Evolutionary conservation across 164 flowering plant genomes (phyloP), one percentile per base, ranked within the genome.

Genomic region (Litsea cubeba): DNA sequence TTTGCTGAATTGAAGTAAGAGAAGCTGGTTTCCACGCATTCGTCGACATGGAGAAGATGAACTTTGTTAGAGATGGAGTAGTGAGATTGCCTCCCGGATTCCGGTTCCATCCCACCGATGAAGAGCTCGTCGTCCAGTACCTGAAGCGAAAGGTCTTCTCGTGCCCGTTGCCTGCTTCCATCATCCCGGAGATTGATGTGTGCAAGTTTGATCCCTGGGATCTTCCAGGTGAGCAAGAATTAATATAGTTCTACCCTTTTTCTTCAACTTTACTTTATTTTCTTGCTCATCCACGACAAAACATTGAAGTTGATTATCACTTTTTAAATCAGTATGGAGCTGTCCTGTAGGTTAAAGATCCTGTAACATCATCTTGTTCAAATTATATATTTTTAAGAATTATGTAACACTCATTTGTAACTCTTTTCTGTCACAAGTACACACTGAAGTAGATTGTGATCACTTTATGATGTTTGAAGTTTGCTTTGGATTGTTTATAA

Each of bases 101-200:
- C 66, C 76, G 93, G 18, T 91, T 93, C 78, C 89, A 90, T 70
- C 97, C 97, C 0, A 91, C 95, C 0, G 97, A 93, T 50, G 94
- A 93, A 77, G 97, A 93, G 76, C 88, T 93, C 46, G 84, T 90
- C 0, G 79, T 88, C 72, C 88, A 86, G 75, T 93, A 91, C 81
- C 75, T 91, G 69, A 84, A 80, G 62, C 72, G 90, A 51, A 93
- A 89, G 80, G 81, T 82, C 20, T 83, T 86, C 30, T 84, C 88
- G 0, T 79, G 66, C 68, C 92, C 96, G 11, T 75, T 91, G 81
- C 97, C 97, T 14, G 88, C 92, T 76, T 85, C 90, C 84, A 88
- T 91, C 84, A 88, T 91, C 71, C 91, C 93, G 10, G 92, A 88
- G 49, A 30, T 90, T 70, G 80, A 88, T 75, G 76, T 86, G 12